A percentile compares a stretch with the other conserved stretches of the same genome.
phyloP scores from a whole-genome alignment of 176 grass and related monocot genomes.

The Lolium perenne region DNA sequence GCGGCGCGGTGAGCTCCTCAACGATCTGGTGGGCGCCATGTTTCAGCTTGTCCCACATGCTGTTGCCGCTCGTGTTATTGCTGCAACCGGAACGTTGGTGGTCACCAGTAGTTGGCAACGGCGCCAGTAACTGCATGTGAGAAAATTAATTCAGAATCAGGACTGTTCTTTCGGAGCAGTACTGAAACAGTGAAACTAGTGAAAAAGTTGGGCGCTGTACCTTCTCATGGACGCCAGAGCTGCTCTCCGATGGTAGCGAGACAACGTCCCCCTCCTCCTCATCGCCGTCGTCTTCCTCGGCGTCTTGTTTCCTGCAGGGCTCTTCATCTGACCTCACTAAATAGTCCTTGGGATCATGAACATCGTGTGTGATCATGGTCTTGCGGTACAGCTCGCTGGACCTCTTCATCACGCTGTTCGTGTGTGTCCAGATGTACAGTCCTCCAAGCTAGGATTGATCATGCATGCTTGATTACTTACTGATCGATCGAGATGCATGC shows the following conservation, averaged over 20 bases:
- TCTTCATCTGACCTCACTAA: neutral
- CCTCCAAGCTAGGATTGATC: conserved; percentile 44
- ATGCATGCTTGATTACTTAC: neutral
- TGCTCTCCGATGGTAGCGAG: neutral
- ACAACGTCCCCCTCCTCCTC: neutral
- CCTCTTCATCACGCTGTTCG: conserved; percentile 61
- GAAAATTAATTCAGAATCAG: neutral
- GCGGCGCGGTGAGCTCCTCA: conserved; percentile 65
- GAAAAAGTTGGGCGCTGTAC: neutral
- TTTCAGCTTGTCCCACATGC: conserved; percentile 3
- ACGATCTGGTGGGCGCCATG: neutral
- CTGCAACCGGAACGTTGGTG: neutral
- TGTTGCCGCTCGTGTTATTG: neutral
- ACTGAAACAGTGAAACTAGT: neutral
- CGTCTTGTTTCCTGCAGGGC: neutral
- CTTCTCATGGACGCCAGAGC: neutral
- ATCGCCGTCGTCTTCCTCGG: neutral
- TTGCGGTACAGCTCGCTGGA: conserved; percentile 43
- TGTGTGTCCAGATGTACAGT: conserved; percentile 74
- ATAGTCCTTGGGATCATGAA: neutral
- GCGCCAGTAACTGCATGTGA: conserved; percentile 18
- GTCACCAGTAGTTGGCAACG: conserved; percentile 36
- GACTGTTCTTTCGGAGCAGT: neutral
- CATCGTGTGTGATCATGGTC: neutral
- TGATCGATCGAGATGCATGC: neutral